Conservation (phyloP, 176 grass and related monocot species). For the Pontederia crassipes region DNA sequence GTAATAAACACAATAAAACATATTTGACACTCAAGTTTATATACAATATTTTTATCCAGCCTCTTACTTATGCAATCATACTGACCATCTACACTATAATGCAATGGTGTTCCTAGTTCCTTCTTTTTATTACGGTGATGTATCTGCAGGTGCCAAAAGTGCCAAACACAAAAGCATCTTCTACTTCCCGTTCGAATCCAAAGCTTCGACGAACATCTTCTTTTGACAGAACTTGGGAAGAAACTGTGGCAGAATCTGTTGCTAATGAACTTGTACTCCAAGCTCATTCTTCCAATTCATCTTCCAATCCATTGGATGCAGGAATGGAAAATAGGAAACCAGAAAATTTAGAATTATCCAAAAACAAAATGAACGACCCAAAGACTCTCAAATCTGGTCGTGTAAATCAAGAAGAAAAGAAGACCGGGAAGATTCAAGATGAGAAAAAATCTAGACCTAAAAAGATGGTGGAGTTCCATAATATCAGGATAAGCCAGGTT, state of each 20-base stretch:
- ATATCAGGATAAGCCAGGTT: constrained; percentile 97
- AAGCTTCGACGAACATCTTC: constrained; percentile 83
- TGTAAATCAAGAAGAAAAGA: constrained; percentile 60
- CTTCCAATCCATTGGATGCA: constrained; percentile 15
- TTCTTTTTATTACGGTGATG: constrained; percentile 11
- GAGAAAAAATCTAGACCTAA: constrained; percentile 61
- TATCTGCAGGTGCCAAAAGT: constrained; percentile 22
- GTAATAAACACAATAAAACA: no score
- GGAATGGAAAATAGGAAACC: constrained; percentile 36
- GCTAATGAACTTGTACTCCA: constrained; percentile 84
- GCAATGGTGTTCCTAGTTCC: background rate
- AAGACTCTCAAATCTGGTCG: constrained; percentile 42
- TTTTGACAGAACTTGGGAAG: constrained; percentile 86
- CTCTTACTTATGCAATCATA: no score
- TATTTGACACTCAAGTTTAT: no score
- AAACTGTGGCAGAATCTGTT: constrained; percentile 87
- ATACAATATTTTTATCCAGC: no score
- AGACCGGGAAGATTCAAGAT: constrained; percentile 52
- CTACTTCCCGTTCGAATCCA: constrained; percentile 34
- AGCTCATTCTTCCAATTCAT: constrained; percentile 37
- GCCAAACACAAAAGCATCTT: constrained; percentile 24
- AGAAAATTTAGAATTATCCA: constrained; percentile 13
- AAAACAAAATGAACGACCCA: constrained; percentile 38
- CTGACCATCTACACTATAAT: no score
- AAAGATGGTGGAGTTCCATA: constrained; percentile 82